Conservation (phyloP, 768 basidiomycete species). For the Suillus ampliporus region DNA sequence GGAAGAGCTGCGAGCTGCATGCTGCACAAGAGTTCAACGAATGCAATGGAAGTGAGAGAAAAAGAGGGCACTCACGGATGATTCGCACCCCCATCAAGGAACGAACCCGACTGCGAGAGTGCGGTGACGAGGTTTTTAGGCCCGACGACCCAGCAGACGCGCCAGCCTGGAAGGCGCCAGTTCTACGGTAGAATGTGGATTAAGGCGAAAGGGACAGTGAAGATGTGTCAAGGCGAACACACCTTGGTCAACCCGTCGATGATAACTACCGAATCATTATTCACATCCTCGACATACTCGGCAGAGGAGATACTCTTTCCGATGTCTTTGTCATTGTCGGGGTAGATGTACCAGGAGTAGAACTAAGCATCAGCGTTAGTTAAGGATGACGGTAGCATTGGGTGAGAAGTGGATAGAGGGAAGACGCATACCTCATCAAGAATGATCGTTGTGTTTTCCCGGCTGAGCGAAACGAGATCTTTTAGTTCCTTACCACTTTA, state of each 20-base stretch:
- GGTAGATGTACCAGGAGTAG: slow-evolving; percentile 96
- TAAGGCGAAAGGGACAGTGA: slow-evolving; percentile 14
- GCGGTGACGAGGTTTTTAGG: slow-evolving; percentile 89
- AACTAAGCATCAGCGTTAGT: slow-evolving; percentile 55
- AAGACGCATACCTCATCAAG: slow-evolving; percentile 69
- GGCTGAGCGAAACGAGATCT: slow-evolving; percentile 73
- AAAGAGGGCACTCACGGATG: slow-evolving; percentile 68
- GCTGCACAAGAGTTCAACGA: slow-evolving; percentile 39
- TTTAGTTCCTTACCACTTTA: slow-evolving; percentile 78
- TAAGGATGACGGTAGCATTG: not conserved
- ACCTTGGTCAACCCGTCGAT: slow-evolving; percentile 95
- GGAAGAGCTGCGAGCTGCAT: slow-evolving; percentile 90
- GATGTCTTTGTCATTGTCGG: slow-evolving; percentile 71
- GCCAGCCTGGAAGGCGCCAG: slow-evolving; percentile 95
- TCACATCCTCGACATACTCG: slow-evolving; percentile 84
- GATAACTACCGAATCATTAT: slow-evolving; percentile 82
- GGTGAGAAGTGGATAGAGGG: not conserved
- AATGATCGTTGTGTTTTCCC: slow-evolving; percentile 83
- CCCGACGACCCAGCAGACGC: slow-evolving; percentile 92
- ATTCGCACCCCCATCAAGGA: slow-evolving; percentile 94
- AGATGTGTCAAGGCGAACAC: slow-evolving; percentile 6
- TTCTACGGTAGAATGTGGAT: slow-evolving; percentile 55
- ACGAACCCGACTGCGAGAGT: slow-evolving; percentile 91
- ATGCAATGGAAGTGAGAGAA: slow-evolving; percentile 3
- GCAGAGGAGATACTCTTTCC: slow-evolving; percentile 86